A percentile compares a stretch with the other conserved stretches of the same genome.
These are phyloP conservation scores for Pseudozyma hubeiensis DNA, from an alignment of 1,284 basidiomycete species.

Conservation along the genomic window DNA sequence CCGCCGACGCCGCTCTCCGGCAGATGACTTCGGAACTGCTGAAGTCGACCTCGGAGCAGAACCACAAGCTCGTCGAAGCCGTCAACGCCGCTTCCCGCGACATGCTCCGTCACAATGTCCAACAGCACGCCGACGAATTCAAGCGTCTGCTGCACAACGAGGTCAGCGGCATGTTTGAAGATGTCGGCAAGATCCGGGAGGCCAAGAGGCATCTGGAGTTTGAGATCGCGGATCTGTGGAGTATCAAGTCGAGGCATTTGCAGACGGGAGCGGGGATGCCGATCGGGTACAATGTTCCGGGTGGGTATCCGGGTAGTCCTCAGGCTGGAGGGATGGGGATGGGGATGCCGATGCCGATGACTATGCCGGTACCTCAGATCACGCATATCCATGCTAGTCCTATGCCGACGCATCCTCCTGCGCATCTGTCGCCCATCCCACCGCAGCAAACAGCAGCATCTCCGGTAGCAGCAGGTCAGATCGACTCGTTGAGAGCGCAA, in stretches of 20 bases:
- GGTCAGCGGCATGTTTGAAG: conserved; percentile 61
- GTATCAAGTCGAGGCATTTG: conserved; percentile 52
- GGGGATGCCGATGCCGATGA: conserved; percentile 19
- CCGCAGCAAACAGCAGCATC: conserved; percentile 1
- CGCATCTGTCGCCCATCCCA: conserved; percentile 26
- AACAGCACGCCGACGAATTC: conserved; percentile 59
- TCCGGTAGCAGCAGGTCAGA: neutral
- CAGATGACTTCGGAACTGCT: conserved; percentile 51
- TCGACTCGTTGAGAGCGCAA: conserved; percentile 20
- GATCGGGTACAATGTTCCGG: conserved; percentile 27
- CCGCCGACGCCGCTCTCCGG: conserved; percentile 48
- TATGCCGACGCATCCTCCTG: conserved; percentile 15
- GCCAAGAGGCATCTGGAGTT: conserved; percentile 55
- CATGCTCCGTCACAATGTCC: conserved; percentile 55
- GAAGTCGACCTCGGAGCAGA: conserved; percentile 51
- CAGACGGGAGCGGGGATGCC: conserved; percentile 4
- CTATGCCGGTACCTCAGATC: conserved; percentile 23
- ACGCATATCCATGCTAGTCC: conserved; percentile 21
- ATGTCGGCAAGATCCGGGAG: conserved; percentile 63
- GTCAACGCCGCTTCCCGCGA: conserved; percentile 54
- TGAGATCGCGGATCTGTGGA: conserved; percentile 61
- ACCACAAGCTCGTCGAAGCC: conserved; percentile 53
- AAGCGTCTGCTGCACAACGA: conserved; percentile 51
- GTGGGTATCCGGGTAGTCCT: conserved; percentile 20
- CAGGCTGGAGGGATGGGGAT: neutral